Conservation (phyloP, 129 eudicot species). For the Smallanthus sonchifolius region DNA sequence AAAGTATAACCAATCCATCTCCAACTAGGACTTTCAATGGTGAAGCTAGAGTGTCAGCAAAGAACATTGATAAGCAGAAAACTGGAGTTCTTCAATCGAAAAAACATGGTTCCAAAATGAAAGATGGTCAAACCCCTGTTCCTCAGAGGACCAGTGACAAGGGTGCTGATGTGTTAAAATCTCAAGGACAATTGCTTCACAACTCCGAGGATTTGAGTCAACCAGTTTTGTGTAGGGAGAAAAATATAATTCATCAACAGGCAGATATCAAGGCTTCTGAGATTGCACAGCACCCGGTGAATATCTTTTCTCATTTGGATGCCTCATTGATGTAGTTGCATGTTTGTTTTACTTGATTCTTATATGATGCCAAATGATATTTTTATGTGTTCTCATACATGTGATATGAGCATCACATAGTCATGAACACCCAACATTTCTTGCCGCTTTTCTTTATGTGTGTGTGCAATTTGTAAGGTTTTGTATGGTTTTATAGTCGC, state of each 20-base stretch:
- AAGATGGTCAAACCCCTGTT: constrained; percentile 46
- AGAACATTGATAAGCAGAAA: constrained; percentile 53
- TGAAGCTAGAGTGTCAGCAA: constrained; percentile 37
- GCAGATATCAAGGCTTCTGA: constrained; percentile 49
- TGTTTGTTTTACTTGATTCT: constrained; percentile 20
- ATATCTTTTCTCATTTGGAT: constrained; percentile 29
- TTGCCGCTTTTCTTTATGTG: background rate
- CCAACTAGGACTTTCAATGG: constrained; percentile 39
- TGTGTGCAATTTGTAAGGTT: constrained; percentile 14
- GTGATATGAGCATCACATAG: constrained; percentile 11
- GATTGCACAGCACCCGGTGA: constrained; percentile 54
- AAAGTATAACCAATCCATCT: constrained; percentile 26
- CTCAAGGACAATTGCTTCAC: constrained; percentile 41
- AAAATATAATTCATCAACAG: constrained; percentile 43
- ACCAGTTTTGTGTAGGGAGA: constrained; percentile 47
- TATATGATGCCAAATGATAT: constrained; percentile 8
- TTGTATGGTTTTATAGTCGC: constrained; percentile 1
- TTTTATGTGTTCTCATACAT: constrained; percentile 7
- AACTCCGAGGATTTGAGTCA: constrained; percentile 42
- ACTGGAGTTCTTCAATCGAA: constrained; percentile 34
- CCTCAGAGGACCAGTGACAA: constrained; percentile 46
- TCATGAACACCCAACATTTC: background rate
- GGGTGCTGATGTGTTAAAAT: constrained; percentile 32
- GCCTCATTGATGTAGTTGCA: constrained; percentile 20
- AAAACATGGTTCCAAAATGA: constrained; percentile 45